A percentile compares a stretch with the other conserved stretches of the same genome.
These are phyloP conservation scores for Trichosanthes cucumerina DNA, from an alignment of 306 rosid genomes.

Conservation along the genomic window DNA sequence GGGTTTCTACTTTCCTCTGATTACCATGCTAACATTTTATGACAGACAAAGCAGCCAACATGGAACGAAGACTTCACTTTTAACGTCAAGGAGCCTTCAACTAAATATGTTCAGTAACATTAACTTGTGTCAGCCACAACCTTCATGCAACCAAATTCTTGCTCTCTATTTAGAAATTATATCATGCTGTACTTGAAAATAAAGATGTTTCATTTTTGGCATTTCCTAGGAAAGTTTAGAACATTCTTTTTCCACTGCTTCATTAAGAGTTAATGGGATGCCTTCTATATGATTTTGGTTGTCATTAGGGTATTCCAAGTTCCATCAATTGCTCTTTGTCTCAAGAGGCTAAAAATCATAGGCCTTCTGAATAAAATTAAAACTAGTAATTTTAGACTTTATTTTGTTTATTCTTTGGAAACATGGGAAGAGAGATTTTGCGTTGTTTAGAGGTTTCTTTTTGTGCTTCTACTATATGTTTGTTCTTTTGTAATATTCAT, in stretches of 20 bases:
- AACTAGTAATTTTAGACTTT: neutral
- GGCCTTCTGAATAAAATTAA: neutral
- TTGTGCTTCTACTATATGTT: neutral
- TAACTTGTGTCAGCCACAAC: constrained; percentile 9
- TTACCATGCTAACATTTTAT: constrained; percentile 6
- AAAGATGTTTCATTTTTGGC: neutral
- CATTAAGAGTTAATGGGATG: neutral
- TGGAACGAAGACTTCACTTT: constrained; percentile 86
- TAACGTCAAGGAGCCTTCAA: constrained; percentile 52
- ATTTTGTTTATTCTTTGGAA: neutral
- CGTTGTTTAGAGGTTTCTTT: neutral
- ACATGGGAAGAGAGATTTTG: neutral
- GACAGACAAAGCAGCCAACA: constrained; percentile 64
- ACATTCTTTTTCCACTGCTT: neutral
- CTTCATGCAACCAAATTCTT: constrained; percentile 4
- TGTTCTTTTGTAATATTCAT: neutral
- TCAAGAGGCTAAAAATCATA: neutral
- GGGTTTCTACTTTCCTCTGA: neutral
- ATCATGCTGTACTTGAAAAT: neutral
- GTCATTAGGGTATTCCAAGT: neutral
- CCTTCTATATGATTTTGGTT: neutral
- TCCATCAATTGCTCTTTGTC: neutral
- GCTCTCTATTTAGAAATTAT: neutral
- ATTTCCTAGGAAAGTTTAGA: neutral
- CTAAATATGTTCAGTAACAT: constrained; percentile 53